phyloP scores from a whole-genome alignment of 305 asterid species.

The Solanum chacoense region DNA sequence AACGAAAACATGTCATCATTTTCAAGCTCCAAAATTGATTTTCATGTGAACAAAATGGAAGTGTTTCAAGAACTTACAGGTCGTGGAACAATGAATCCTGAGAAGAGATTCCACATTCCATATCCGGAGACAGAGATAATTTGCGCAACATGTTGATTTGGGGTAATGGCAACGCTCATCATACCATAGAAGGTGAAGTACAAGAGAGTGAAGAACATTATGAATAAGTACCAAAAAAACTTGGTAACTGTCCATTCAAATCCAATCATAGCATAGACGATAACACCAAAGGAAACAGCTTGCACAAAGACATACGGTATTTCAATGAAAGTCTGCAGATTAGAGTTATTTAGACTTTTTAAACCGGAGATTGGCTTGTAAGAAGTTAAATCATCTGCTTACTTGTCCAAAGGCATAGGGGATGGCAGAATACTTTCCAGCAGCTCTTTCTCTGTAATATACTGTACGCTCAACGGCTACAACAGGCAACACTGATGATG shows the following conservation, averaged over 20 bases:
- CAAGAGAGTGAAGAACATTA: slow-evolving; percentile 1
- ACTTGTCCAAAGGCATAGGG: slow-evolving; percentile 6
- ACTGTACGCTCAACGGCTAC: slow-evolving; percentile 4
- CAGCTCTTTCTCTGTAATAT: slow-evolving; percentile 3
- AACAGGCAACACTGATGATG: background rate
- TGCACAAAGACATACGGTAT: background rate
- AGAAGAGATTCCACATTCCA: slow-evolving; percentile 1
- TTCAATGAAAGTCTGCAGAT: background rate
- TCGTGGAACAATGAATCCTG: slow-evolving; percentile 9
- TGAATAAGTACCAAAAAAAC: slow-evolving; percentile 5
- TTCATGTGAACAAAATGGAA: background rate
- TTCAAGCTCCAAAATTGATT: background rate
- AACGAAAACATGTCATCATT: background rate
- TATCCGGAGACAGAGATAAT: background rate
- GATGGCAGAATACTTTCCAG: background rate
- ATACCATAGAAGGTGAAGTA: slow-evolving; percentile 8
- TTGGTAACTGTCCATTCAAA: slow-evolving; percentile 6
- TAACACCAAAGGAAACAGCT: background rate
- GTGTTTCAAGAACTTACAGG: background rate
- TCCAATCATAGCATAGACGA: slow-evolving; percentile 4
- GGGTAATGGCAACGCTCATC: slow-evolving; percentile 7
- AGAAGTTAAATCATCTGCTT: background rate
- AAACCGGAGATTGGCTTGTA: background rate
- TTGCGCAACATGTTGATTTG: background rate
- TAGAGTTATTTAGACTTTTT: background rate